Base-by-base conservation (phyloP, 495 filamentous ascomycete genomes). In the Sabuloglossum arenarium region DNA sequence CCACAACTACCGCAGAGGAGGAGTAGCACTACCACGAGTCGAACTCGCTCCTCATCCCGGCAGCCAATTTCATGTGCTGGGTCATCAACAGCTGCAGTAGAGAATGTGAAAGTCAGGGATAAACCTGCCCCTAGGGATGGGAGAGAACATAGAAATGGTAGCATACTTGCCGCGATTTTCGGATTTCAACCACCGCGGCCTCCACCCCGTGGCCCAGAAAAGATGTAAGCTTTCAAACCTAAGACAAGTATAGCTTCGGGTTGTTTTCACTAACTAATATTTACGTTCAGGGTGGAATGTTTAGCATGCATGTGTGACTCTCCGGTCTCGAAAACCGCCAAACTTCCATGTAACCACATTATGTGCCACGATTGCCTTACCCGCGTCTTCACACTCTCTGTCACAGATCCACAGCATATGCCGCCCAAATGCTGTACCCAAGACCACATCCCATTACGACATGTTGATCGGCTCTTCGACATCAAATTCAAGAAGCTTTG, bases 331-430 rank as follows among this genome's bases (percentile, higher is more conserved):
- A 75, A 79, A 66, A 75, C 78, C 23, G 80, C 78, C 21, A 82
- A 82, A 61, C 75, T 89, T 42, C 73, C 76, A 56, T 93, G 86
- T 63, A 75, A 75, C 25, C 86, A 93, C 63, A 76, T 77, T 43
- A 88, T 86, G 82, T 93, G 86, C 65, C 69, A 82, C 55, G 62
- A 73, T 10, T 93, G 86, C 66, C 69, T 93, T 24, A 78, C 76
- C 61, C 76, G 79, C 21, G 74, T 79, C 59, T 93, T 91, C 65
- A 77, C 69, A 24, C 69, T 83, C 37, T 88, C 85, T 21, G 69
- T 87, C 57, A 80, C 73, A 34, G 83, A 89, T 64, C 82, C 85
- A 0, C 74, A 78, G 30, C 79, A 82, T 61, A 89, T 90, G 84
- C 84, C 86, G 9, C 86, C 86, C 0, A 75, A 69, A 60, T 93